phyloP scores from a whole-genome alignment of 1,139 yeast genomes.

The Pichia cactophila region DNA sequence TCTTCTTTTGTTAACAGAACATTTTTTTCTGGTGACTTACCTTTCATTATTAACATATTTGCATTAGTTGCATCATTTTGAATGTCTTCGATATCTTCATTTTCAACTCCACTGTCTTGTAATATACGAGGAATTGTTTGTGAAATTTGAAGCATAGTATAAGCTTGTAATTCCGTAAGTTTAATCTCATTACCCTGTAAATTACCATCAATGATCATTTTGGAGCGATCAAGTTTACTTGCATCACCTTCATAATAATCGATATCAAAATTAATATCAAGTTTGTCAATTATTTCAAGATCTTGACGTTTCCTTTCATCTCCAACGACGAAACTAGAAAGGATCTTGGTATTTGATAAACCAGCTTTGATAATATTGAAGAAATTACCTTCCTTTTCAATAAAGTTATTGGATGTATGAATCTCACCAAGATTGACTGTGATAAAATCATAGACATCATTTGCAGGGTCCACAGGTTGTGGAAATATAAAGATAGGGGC shows the following conservation, averaged over 20 bases:
- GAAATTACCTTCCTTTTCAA: slow-evolving; percentile 18
- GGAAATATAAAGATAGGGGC: slow-evolving; percentile 88
- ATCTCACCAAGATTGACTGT: slow-evolving; percentile 80
- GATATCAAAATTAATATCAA: slow-evolving; percentile 59
- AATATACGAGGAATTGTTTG: slow-evolving; percentile 55
- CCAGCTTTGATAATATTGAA: slow-evolving; percentile 59
- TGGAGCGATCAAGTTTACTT: slow-evolving; percentile 35
- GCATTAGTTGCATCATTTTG: slow-evolving; percentile 59
- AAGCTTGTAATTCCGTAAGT: slow-evolving; percentile 72
- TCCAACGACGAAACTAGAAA: slow-evolving; percentile 51
- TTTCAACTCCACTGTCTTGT: slow-evolving; percentile 32
- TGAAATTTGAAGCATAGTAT: slow-evolving; percentile 48
- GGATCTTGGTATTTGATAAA: slow-evolving; percentile 58
- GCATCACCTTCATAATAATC: slow-evolving; percentile 39
- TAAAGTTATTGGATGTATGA: slow-evolving; percentile 58
- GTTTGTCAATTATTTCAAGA: slow-evolving; percentile 59
- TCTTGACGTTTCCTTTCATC: slow-evolving; percentile 38
- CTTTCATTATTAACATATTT: slow-evolving; percentile 29
- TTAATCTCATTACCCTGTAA: slow-evolving; percentile 61
- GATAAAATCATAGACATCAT: slow-evolving; percentile 47
- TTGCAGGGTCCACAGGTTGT: slow-evolving; percentile 38
- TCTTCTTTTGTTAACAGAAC: slow-evolving; percentile 16
- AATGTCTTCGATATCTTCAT: slow-evolving; percentile 40
- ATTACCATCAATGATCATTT: slow-evolving; percentile 48
- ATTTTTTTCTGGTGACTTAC: slow-evolving; percentile 26